A percentile compares a stretch with the other conserved stretches of the same genome.
These are phyloP conservation scores for Heliamphora ciliata DNA, from an alignment of 179 eudicot genomes.

Conservation along the genomic window DNA sequence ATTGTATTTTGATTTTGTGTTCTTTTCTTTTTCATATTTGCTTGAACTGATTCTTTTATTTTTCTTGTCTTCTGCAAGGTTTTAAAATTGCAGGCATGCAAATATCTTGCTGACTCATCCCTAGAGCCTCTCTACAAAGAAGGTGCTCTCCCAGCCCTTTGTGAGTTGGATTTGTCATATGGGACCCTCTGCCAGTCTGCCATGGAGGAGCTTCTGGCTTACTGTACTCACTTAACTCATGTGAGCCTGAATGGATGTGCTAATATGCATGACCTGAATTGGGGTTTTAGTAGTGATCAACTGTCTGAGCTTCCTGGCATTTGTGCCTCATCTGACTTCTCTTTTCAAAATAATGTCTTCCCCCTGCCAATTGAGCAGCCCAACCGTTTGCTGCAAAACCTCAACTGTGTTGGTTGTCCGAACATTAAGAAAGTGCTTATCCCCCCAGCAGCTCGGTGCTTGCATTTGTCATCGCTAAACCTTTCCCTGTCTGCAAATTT, in stretches of 20 bases:
- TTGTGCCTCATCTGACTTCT: slow-evolving; percentile 21
- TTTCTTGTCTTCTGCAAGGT: slow-evolving; percentile 36
- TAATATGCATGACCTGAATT: slow-evolving; percentile 87
- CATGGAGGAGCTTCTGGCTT: slow-evolving; percentile 79
- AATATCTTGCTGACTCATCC: slow-evolving; percentile 67
- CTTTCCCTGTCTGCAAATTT: slow-evolving; percentile 75
- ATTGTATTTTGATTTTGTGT: neutral
- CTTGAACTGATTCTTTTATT: neutral
- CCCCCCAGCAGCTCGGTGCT: slow-evolving; percentile 60
- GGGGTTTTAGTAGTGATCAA: slow-evolving; percentile 39
- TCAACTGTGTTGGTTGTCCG: slow-evolving; percentile 90
- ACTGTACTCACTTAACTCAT: slow-evolving; percentile 82
- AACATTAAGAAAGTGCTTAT: slow-evolving; percentile 74
- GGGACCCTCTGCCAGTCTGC: slow-evolving; percentile 80
- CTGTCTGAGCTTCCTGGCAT: slow-evolving; percentile 21
- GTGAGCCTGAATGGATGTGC: slow-evolving; percentile 88
- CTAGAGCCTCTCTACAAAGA: slow-evolving; percentile 76
- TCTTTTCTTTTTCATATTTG: neutral
- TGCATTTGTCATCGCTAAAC: slow-evolving; percentile 60
- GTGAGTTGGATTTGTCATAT: slow-evolving; percentile 86
- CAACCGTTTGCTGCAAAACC: slow-evolving; percentile 61
- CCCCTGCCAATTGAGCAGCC: slow-evolving; percentile 35
- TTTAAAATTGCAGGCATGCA: slow-evolving; percentile 93
- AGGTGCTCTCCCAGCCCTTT: slow-evolving; percentile 76
- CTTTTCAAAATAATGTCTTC: slow-evolving; percentile 18